These are phyloP conservation scores for Piper betle DNA, from an alignment of 164 flowering plant species.

Conservation along the genomic window DNA sequence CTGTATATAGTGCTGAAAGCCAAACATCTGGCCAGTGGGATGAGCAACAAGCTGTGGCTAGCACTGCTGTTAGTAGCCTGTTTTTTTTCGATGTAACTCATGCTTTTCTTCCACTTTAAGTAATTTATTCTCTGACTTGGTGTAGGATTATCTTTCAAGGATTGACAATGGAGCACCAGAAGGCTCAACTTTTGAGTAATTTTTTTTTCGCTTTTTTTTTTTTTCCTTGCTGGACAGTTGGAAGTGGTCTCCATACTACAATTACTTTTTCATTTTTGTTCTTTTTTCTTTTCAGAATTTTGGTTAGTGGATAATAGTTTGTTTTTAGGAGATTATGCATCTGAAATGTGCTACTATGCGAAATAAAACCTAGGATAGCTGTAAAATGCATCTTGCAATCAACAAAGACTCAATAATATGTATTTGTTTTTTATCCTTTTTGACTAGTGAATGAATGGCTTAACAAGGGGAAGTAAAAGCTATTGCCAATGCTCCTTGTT, in stretches of 20 bases:
- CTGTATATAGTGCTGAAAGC: conserved; percentile 70
- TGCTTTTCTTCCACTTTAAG: conserved; percentile 9
- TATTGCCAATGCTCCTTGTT: too few species aligned
- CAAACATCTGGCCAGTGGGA: conserved; percentile 52
- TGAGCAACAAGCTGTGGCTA: conserved; percentile 64
- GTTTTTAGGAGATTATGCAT: too few species aligned
- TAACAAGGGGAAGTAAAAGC: too few species aligned
- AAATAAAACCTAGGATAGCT: too few species aligned
- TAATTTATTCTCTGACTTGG: conserved; percentile 1
- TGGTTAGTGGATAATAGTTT: too few species aligned
- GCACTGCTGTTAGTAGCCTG: conserved; percentile 60
- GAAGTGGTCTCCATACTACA: not conserved
- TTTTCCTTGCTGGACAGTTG: not conserved
- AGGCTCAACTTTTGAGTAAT: conserved; percentile 46
- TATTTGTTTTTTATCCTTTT: too few species aligned
- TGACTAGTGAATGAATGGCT: too few species aligned
- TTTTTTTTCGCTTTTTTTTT: not conserved
- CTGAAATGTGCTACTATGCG: too few species aligned
- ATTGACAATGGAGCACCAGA: conserved; percentile 40
- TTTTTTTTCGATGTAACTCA: not conserved
- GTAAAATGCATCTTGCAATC: too few species aligned
- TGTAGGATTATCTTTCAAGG: conserved; percentile 77
- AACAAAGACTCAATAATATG: too few species aligned
- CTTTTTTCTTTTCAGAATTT: too few species aligned
- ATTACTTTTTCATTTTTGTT: too few species aligned